These are phyloP conservation scores for Corylus heterophylla DNA, from an alignment of 306 rosid genomes.

Conservation along the genomic window DNA sequence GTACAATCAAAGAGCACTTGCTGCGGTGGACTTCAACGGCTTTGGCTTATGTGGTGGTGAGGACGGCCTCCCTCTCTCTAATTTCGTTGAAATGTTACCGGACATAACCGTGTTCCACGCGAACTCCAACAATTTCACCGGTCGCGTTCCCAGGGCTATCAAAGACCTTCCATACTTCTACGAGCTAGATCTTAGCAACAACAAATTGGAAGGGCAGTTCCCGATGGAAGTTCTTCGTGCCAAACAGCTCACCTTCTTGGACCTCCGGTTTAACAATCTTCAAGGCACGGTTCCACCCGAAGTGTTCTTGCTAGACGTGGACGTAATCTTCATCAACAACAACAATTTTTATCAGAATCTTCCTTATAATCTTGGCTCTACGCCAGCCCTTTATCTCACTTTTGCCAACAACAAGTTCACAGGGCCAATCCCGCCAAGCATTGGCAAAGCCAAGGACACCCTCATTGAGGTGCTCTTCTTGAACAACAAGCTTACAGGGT, in stretches of 20 bases:
- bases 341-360: constrained; percentile 32
- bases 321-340: constrained; percentile 75
- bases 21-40: constrained; percentile 63
- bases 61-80: background rate
- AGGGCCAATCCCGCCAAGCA: constrained; percentile 60
- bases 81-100: constrained; percentile 23
- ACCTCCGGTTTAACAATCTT: constrained; percentile 58
- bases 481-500: constrained; percentile 53
- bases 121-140: constrained; percentile 66
- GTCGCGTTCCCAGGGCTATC: constrained; percentile 16
- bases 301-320: constrained; percentile 41
- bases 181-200: constrained; percentile 83
- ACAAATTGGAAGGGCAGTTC: constrained; percentile 32
- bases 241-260: constrained; percentile 46
- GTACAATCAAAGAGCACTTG: rapidly evolving
- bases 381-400: constrained; percentile 63
- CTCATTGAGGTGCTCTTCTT: constrained; percentile 71
- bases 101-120: constrained; percentile 70
- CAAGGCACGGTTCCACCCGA: constrained; percentile 33
- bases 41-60: background rate
- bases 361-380: constrained; percentile 54
- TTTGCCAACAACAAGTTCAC: constrained; percentile 61
- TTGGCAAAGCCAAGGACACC: constrained; percentile 40
- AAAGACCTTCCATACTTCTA: constrained; percentile 22
- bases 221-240: constrained; percentile 36